These are phyloP conservation scores for Millerago galiae DNA, from an alignment of 805 yeast genomes.

Conservation along the genomic window DNA sequence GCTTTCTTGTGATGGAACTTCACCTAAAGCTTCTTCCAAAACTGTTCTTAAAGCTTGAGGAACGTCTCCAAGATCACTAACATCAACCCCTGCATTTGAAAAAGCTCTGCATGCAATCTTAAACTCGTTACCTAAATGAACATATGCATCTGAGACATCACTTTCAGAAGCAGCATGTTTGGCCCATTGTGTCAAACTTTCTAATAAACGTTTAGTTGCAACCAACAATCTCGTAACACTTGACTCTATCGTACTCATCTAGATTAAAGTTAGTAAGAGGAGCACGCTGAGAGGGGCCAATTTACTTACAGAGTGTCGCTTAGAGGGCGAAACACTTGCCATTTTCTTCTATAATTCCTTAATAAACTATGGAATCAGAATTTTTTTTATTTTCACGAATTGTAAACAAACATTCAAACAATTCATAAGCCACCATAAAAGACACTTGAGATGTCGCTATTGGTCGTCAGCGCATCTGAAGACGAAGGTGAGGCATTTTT, in stretches of 20 bases:
- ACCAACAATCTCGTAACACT: constrained; percentile 74
- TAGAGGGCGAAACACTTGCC: constrained; percentile 14
- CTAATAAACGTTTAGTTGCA: constrained; percentile 84
- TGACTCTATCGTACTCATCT: constrained; percentile 59
- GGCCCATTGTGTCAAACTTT: constrained; percentile 87
- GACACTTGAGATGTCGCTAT: not conserved
- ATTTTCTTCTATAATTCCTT: not conserved
- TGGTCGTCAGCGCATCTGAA: constrained; percentile 10
- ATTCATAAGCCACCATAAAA: not conserved
- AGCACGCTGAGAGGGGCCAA: too few relatives aligned
- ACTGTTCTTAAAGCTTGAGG: constrained; percentile 76
- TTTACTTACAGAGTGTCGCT: constrained; percentile 23
- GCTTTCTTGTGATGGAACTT: constrained; percentile 76
- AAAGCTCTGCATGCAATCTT: constrained; percentile 80
- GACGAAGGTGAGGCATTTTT: constrained; percentile 5
- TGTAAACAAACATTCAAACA: not conserved
- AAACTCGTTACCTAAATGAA: constrained; percentile 89
- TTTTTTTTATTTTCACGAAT: not conserved
- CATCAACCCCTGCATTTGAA: constrained; percentile 69
- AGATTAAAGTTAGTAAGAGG: constrained; percentile 4
- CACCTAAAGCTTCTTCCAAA: constrained; percentile 79
- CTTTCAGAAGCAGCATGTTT: constrained; percentile 68
- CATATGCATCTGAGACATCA: constrained; percentile 86
- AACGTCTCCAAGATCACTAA: constrained; percentile 82
- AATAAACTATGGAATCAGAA: not conserved